Base-by-base conservation (phyloP, 768 basidiomycete genomes). In the Astraeus odoratus region DNA sequence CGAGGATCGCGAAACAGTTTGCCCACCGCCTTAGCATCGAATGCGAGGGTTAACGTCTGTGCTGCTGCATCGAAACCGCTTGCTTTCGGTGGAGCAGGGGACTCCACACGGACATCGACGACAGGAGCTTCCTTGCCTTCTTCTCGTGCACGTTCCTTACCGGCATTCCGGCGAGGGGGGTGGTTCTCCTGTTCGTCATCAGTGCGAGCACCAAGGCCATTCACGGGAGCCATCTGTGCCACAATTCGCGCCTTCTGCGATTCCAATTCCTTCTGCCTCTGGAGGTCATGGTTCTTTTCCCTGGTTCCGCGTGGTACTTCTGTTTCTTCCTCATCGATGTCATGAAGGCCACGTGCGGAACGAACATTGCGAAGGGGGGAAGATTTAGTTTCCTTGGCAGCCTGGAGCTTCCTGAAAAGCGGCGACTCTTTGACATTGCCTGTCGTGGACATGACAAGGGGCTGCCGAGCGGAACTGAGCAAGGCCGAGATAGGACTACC, bases 401-500 rank as follows among this genome's bases (percentile, higher is more conserved):
- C 76, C 59, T 74, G 81, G 51, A 77, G 67, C 63, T 78, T 86
- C 51, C 72, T 70, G 47, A 75, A 63, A 24, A 59, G 64, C 22
- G 58, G 60, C 19, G 57, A 66, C 44, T 62, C 67, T 42, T 55
- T 72, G 23, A 65, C 57, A 8, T 58, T 55, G 15, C 64, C 69
- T 18, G 70, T 74, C 5, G 73, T 76, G 16, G 73, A 74, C 65
- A 92, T 85, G 40, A 95, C 68, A 31, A 96, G 70, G 0, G 93
- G 93, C 62, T 92, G 88, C 47, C 85, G 75, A 5, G 93, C 93
- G 3, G 90, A 92, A 53, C 79, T 85, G 55, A 99, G 75, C 39
- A 99, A 68, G 3, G 89, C 90, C 23, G 89, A 88, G 48, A 99
- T 94, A 1, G 96, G 96, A 50, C 86, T 89, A 34, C 89, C 92